These are phyloP conservation scores for Helicostylum pulchrum DNA, from an alignment of 192 early-diverging fungal species.

Conservation along the genomic window DNA sequence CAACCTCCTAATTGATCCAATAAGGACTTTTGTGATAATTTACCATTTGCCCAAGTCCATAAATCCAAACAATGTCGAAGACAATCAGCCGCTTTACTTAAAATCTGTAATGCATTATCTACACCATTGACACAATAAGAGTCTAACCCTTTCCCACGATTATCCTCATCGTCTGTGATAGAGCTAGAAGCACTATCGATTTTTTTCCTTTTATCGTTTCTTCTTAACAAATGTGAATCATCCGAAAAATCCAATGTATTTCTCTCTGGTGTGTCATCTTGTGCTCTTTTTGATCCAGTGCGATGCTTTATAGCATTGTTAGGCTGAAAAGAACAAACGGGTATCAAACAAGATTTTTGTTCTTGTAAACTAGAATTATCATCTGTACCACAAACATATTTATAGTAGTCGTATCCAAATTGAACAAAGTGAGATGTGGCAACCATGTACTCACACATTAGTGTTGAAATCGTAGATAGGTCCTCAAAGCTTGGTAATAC, in stretches of 20 bases:
- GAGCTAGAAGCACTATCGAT: background rate
- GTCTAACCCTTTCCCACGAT: conserved; percentile 14
- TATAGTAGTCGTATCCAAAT: conserved; percentile 29
- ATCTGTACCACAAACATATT: conserved; percentile 26
- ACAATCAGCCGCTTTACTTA: conserved; percentile 31
- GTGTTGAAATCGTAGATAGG: background rate
- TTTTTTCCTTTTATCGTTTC: background rate
- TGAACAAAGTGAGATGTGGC: conserved; percentile 22
- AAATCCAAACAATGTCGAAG: conserved; percentile 23
- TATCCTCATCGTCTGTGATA: background rate
- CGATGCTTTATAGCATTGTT: background rate
- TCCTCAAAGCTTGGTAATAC: conserved; percentile 6
- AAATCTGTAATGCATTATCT: conserved; percentile 23
- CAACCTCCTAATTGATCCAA: conserved; percentile 3
- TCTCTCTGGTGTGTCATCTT: background rate
- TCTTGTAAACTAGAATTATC: conserved; percentile 2
- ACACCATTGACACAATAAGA: conserved; percentile 26
- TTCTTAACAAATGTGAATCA: background rate
- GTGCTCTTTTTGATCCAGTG: background rate
- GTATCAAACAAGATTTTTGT: conserved; percentile 33
- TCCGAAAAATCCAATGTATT: conserved; percentile 14
- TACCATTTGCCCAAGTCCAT: conserved; percentile 23
- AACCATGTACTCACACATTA: conserved; percentile 31
- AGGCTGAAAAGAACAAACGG: conserved; percentile 28
- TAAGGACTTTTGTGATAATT: conserved; percentile 4